A percentile compares a stretch with the other conserved stretches of the same genome.
Conservation (phyloP, 2,329 filamentous ascomycete species). For the Aspergillus transmontanensis region DNA sequence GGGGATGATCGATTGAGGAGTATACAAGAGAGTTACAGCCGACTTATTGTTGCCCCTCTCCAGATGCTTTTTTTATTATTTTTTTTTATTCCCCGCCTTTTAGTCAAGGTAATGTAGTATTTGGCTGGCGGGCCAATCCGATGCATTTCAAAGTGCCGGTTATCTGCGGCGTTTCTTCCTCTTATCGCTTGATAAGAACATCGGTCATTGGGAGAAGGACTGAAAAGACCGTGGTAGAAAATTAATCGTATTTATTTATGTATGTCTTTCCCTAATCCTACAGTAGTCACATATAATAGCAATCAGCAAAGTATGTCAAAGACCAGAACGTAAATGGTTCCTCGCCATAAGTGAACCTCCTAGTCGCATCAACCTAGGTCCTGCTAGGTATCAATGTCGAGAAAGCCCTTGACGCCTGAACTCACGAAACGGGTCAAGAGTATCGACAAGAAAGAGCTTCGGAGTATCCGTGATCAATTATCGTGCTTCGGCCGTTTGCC, state of each 20-base stretch:
- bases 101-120: neutral
- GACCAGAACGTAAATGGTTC: neutral
- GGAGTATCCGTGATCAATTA: neutral
- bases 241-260: neutral
- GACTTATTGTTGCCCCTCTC: neutral
- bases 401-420: neutral
- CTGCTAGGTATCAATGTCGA: neutral
- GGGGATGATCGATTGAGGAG: neutral
- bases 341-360: neutral
- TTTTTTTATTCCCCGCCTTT: slow-evolving; percentile 27
- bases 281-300: neutral
- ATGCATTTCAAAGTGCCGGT: slow-evolving; percentile 1
- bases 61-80: neutral
- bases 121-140: slow-evolving; percentile 22
- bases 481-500: slow-evolving; percentile 22
- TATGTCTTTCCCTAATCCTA: neutral
- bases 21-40: no score
- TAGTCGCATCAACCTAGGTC: neutral
- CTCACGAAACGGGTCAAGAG: neutral
- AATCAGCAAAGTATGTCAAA: neutral
- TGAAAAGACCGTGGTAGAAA: neutral
- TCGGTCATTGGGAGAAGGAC: no score
- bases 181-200: slow-evolving; percentile 9
- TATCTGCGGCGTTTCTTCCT: slow-evolving; percentile 13
- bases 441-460: neutral